Evolutionary conservation across 2,329 filamentous ascomycete species (phyloP), one percentile per base, ranked within the genome.

Genomic region (Neopestalotiopsis rosae): DNA sequence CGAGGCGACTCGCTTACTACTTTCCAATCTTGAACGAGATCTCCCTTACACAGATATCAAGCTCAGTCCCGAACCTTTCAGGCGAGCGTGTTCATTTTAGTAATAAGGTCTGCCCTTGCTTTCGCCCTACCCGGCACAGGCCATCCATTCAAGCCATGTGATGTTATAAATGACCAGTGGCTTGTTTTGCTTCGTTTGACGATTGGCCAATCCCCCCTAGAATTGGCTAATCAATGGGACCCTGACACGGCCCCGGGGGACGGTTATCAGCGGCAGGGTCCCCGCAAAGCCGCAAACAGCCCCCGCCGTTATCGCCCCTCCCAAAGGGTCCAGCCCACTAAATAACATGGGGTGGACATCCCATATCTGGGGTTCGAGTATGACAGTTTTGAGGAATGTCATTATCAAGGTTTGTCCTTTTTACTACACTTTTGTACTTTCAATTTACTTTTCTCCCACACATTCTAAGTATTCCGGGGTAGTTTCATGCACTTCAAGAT

Each of bases 161-260:
- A 52, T 52, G 45, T 52, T 28, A 52, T 52, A 52, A 52, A 6
- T 52, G 10, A 17, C 45, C 45, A 52, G 45, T 52, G 45, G 45
- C 45, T 52, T 52, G 45, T 52, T 52, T 52, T 52, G 45, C 14
- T 17, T 52, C 20, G 45, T 52, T 52, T 52, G 45, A 52, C 45
- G 14, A 52, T 52, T 52, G 45, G 45, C 45, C 45, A 52, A 52
- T 52, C 45, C 45, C 20, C 45, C 45, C n/a, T 24, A 52, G 45
- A 52, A 52, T 52, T 52, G 45, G 45, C n/a, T 52, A 52, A 52
- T 52, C 45, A 52, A n/a, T 52, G 45, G 34, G 45, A 52, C 45
- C 45, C 45, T 24, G 45, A 52, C 6, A 52, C 45, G 45, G 45
- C 45, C 45, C 45, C n/a, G 45, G 45, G 20, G 17, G 45, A 20